These are phyloP conservation scores for Candida xiaguanensis DNA, from an alignment of 805 yeast species.

Conservation along the genomic window DNA sequence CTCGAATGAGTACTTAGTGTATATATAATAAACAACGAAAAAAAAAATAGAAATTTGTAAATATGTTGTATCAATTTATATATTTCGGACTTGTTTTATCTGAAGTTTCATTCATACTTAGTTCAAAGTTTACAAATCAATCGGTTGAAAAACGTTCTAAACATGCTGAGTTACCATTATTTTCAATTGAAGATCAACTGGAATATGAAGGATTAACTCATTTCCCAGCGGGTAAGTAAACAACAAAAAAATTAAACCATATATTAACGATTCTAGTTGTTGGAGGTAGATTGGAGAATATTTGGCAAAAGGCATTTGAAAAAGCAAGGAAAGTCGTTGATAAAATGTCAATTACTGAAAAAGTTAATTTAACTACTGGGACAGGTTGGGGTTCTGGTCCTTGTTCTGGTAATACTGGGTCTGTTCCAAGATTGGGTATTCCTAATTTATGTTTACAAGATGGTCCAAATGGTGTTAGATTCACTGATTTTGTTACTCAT, in stretches of 20 bases:
- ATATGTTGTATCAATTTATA: too few species aligned
- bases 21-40: neutral
- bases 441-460: conserved; percentile 58
- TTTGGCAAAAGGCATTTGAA: conserved; percentile 56
- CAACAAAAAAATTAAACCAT: neutral
- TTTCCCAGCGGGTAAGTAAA: conserved; percentile 36
- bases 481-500: conserved; percentile 52
- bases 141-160: conserved; percentile 19
- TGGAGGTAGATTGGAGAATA: conserved; percentile 47
- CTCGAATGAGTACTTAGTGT: conserved; percentile 31
- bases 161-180: conserved; percentile 31
- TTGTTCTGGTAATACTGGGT: conserved; percentile 59
- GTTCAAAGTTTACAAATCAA: conserved; percentile 7
- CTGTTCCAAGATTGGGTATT: conserved; percentile 51
- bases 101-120: neutral
- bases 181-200: conserved; percentile 23
- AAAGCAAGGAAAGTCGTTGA: conserved; percentile 54
- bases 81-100: neutral
- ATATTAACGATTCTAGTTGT: conserved; percentile 27
- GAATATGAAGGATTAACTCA: conserved; percentile 28
- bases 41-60: neutral
- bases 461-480: conserved; percentile 59
- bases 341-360: conserved; percentile 54
- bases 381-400: conserved; percentile 64
- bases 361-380: conserved; percentile 61